Evolutionary conservation across 306 rosid genomes (phyloP).

Genomic region (Rubus parviflorus): DNA sequence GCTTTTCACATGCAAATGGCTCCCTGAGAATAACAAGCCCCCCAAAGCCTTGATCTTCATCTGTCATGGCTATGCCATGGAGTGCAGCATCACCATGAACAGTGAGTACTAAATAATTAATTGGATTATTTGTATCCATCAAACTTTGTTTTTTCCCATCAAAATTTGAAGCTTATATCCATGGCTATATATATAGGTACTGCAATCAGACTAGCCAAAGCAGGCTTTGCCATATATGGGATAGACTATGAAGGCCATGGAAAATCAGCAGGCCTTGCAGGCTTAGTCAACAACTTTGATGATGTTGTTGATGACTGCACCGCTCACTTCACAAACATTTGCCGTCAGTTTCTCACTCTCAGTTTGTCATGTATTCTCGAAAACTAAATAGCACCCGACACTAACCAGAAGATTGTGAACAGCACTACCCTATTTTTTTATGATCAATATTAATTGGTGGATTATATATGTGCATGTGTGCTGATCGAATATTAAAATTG

Average conservation of each 20-base stretch:
- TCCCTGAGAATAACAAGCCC: conserved; percentile 51
- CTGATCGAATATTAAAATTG: neutral
- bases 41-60: conserved; percentile 70
- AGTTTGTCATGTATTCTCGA: neutral
- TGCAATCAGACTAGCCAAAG: conserved; percentile 59
- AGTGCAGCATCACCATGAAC: conserved; percentile 88
- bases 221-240: conserved; percentile 75
- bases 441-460: neutral
- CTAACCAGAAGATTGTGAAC: no score
- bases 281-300: conserved; percentile 55
- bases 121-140: neutral
- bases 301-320: conserved; percentile 52
- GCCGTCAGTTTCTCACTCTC: conserved; percentile 45
- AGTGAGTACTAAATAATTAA: conserved; percentile 25
- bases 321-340: conserved; percentile 47
- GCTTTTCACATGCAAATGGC: conserved; percentile 68
- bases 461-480: neutral
- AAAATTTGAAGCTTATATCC: neutral
- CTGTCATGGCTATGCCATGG: conserved; percentile 96
- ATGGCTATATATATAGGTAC: conserved; percentile 41
- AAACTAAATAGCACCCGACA: neutral
- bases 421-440: neutral
- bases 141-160: neutral
- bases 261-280: conserved; percentile 70
- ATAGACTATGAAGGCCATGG: conserved; percentile 97